Evolutionary conservation across 805 yeast genomes (phyloP).

Genomic region (Limtongia smithiae): DNA sequence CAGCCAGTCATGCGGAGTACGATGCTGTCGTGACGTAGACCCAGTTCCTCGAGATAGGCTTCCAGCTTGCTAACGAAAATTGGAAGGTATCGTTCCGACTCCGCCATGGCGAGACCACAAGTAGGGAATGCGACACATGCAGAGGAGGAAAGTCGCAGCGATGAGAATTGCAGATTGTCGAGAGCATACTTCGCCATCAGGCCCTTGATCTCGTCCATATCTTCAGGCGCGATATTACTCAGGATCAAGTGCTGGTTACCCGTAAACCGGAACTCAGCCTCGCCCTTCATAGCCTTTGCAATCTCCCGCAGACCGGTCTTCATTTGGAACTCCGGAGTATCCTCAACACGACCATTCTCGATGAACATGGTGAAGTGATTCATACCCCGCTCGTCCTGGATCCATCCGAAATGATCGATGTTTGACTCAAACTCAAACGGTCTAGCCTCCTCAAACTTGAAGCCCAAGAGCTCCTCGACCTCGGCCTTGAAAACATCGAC

Average conservation of each 20-base stretch:
- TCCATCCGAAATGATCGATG: slow-evolving; percentile 92
- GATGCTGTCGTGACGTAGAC: slow-evolving; percentile 87
- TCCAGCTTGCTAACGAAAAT: slow-evolving; percentile 77
- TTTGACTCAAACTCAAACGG: slow-evolving; percentile 79
- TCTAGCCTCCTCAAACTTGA: slow-evolving; percentile 64
- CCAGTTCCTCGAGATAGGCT: slow-evolving; percentile 82
- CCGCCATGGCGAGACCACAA: slow-evolving; percentile 99
- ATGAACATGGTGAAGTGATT: slow-evolving; percentile 92
- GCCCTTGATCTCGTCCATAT: slow-evolving; percentile 58
- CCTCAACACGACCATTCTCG: slow-evolving; percentile 95
- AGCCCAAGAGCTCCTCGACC: slow-evolving; percentile 82
- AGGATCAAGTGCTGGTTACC: slow-evolving; percentile 92
- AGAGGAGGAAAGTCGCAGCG: slow-evolving; percentile 81
- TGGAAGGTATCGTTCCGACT: slow-evolving; percentile 89
- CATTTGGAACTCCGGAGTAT: slow-evolving; percentile 84
- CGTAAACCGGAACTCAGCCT: slow-evolving; percentile 87
- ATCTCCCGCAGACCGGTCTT: slow-evolving; percentile 78
- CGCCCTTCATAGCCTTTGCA: slow-evolving; percentile 64
- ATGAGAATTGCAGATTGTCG: slow-evolving; percentile 79
- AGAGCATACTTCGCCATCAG: slow-evolving; percentile 69
- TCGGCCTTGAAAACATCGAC: slow-evolving; percentile 72
- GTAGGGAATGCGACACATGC: slow-evolving; percentile 99
- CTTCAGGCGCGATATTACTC: slow-evolving; percentile 66
- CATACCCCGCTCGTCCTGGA: slow-evolving; percentile 50
- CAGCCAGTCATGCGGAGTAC: slow-evolving; percentile 99